phyloP scores from a whole-genome alignment of 2,329 filamentous ascomycete genomes.

The Exserohilum turcica region DNA sequence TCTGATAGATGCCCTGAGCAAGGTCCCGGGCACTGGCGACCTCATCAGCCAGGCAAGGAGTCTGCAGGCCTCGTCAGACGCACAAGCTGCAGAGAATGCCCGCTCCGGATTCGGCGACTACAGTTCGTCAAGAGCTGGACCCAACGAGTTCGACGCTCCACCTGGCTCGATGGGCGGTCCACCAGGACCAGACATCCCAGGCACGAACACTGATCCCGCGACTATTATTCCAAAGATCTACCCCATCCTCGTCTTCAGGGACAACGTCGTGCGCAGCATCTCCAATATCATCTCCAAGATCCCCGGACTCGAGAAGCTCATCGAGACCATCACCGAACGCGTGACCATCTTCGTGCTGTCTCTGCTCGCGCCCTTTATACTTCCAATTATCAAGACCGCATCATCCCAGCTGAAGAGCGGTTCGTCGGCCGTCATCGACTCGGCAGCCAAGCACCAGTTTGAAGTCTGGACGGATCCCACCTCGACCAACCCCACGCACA shows the following conservation, averaged over 20 bases:
- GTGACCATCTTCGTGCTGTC: conserved; percentile 91
- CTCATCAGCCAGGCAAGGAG: conserved; percentile 54
- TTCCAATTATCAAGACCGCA: conserved; percentile 86
- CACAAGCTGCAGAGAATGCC: conserved; percentile 54
- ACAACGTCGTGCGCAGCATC: conserved; percentile 89
- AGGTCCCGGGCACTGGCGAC: conserved; percentile 67
- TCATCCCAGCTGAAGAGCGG: conserved; percentile 85
- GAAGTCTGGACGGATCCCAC: conserved; percentile 56
- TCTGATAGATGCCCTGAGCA: conserved; percentile 72
- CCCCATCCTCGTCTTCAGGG: conserved; percentile 89
- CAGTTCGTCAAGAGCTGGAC: conserved; percentile 45
- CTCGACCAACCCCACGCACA: conserved; percentile 57
- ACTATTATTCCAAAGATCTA: conserved; percentile 72
- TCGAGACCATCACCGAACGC: conserved; percentile 92
- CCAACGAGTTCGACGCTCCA: conserved; percentile 47
- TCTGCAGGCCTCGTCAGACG: conserved; percentile 55
- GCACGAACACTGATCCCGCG: conserved; percentile 74
- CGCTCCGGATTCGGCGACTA: conserved; percentile 47
- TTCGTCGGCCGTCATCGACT: conserved; percentile 70
- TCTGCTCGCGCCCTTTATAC: conserved; percentile 86
- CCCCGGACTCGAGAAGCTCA: conserved; percentile 83
- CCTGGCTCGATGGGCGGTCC: conserved; percentile 53
- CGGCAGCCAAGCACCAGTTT: conserved; percentile 57
- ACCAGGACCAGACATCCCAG: conserved; percentile 64
- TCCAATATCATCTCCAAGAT: conserved; percentile 87